These are phyloP conservation scores for Ajuga chamaepitys DNA, from an alignment of 257 asterid species.

Conservation along the genomic window DNA sequence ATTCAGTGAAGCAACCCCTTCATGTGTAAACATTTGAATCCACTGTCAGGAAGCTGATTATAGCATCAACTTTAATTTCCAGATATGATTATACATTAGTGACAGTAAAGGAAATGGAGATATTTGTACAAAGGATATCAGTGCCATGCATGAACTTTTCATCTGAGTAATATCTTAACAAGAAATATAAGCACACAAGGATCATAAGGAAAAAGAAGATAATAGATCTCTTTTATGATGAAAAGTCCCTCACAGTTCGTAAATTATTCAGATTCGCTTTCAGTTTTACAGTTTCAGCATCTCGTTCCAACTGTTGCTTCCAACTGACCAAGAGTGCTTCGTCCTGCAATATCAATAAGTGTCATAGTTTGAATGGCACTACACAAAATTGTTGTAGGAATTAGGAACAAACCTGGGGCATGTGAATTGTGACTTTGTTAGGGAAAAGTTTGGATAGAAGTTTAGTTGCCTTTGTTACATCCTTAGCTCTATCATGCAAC, in stretches of 20 bases:
- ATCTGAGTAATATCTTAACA: not conserved
- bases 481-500: conserved; percentile 74
- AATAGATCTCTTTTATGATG: not conserved
- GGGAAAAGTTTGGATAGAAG: conserved; percentile 78
- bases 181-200: conserved; percentile 2
- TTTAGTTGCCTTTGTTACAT: conserved; percentile 68
- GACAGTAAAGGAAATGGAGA: not conserved
- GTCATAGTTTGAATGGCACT: conserved; percentile 19
- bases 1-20: conserved; percentile 3
- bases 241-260: conserved; percentile 55
- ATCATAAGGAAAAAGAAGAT: not conserved
- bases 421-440: conserved; percentile 74
- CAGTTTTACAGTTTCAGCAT: conserved; percentile 69
- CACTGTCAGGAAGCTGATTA: not conserved
- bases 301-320: conserved; percentile 83
- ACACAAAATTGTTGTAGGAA: not conserved
- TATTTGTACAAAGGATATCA: not conserved
- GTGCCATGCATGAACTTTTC: not conserved
- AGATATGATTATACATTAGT: not conserved
- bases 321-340: conserved; percentile 71
- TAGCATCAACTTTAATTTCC: not conserved
- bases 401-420: conserved; percentile 65
- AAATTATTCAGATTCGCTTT: conserved; percentile 69
- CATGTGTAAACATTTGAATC: not conserved
- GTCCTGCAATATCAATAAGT: conserved; percentile 45